A percentile compares a stretch with the other conserved stretches of the same genome.
Evolutionary conservation across 305 asterid species (phyloP).

Genomic region (Fraxinus sp.): DNA sequence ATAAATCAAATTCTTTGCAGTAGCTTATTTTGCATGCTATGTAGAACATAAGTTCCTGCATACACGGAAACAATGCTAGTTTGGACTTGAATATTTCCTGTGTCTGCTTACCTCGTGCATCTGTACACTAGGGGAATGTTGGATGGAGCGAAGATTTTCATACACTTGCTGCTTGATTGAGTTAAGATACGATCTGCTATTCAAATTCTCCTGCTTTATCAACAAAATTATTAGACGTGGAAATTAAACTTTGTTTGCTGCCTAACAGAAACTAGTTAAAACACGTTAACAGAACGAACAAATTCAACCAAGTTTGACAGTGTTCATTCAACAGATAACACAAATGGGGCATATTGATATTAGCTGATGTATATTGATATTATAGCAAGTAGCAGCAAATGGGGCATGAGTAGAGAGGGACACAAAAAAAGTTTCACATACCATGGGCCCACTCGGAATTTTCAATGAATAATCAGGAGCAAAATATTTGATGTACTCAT

Average conservation of each 20-base stretch:
- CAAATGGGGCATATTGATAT: not conserved
- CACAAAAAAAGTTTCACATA: slow-evolving; percentile 33
- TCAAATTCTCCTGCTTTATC: slow-evolving; percentile 79
- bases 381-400: slow-evolving; percentile 19
- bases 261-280: not conserved
- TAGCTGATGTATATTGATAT: slow-evolving; percentile 11
- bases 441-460: slow-evolving; percentile 75
- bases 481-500: slow-evolving; percentile 83
- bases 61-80: slow-evolving; percentile 2
- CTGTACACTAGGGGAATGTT: slow-evolving; percentile 97
- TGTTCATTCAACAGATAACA: slow-evolving; percentile 20
- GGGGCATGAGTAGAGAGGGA: slow-evolving; percentile 16
- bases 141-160: slow-evolving; percentile 87
- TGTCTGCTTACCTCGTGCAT: slow-evolving; percentile 79
- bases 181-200: slow-evolving; percentile 91
- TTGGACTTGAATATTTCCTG: slow-evolving; percentile 13
- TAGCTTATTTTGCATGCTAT: not conserved
- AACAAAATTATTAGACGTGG: slow-evolving; percentile 20
- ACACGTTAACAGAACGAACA: not conserved
- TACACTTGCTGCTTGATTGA: slow-evolving; percentile 77
- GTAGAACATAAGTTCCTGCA: slow-evolving; percentile 9
- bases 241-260: slow-evolving; percentile 3
- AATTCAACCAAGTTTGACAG: not conserved
- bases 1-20: not conserved
- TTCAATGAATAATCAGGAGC: slow-evolving; percentile 81